phyloP scores from a whole-genome alignment of 495 filamentous ascomycete genomes.

The Ascobolus immersus region DNA sequence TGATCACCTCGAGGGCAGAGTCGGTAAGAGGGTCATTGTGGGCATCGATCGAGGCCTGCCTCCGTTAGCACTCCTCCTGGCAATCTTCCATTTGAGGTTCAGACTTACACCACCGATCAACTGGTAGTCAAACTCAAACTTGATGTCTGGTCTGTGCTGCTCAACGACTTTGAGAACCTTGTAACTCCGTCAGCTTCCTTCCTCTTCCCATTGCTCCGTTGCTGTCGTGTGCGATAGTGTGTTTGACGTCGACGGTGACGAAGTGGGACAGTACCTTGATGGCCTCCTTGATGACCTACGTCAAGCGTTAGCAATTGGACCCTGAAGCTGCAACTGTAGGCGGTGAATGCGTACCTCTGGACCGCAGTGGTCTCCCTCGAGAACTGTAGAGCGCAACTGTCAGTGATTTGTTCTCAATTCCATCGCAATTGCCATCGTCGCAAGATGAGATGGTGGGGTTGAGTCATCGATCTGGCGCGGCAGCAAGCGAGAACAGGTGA shows the following conservation, averaged over 20 bases:
- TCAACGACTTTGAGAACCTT: constrained; percentile 57
- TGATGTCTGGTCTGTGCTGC: constrained; percentile 34
- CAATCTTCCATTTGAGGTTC: background rate
- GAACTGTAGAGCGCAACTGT: no score
- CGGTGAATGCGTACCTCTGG: constrained; percentile 51
- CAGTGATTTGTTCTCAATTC: no score
- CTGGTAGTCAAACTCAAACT: constrained; percentile 82
- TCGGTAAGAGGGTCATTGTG: constrained; percentile 57
- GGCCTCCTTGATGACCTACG: constrained; percentile 17
- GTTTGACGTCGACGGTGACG: background rate
- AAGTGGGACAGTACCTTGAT: constrained; percentile 9
- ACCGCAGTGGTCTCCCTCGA: constrained; percentile 78
- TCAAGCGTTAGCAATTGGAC: no score
- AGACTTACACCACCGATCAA: constrained; percentile 69
- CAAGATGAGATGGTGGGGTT: no score
- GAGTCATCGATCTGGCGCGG: no score
- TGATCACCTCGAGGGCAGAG: constrained; percentile 60
- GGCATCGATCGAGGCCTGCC: constrained; percentile 69
- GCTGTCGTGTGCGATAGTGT: background rate
- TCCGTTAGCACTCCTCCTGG: no score
- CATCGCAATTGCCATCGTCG: no score
- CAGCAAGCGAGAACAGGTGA: no score
- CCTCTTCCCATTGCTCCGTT: background rate
- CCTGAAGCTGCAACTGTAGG: constrained; percentile 2
- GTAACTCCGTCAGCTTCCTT: background rate